Conservation (phyloP, 805 yeast genomes). For the Zygoascus biomembranicola region DNA sequence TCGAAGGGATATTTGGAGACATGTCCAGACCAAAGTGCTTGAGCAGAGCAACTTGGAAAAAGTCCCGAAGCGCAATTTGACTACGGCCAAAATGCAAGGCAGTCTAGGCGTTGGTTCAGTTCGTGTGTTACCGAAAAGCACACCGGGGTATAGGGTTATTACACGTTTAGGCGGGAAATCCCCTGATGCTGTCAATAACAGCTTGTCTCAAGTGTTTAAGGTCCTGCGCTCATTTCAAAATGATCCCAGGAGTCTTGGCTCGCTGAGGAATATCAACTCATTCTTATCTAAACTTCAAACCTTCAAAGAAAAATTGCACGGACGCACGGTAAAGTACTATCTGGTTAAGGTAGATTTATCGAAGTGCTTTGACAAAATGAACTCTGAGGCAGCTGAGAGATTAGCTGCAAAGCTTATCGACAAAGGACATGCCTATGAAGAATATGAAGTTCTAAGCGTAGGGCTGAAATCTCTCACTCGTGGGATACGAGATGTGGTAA, state of each 20-base stretch:
- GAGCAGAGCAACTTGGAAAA: slow-evolving; percentile 29
- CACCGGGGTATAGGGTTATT: slow-evolving; percentile 35
- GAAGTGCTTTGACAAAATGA: slow-evolving; percentile 66
- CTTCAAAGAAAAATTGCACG: background rate
- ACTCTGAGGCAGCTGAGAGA: slow-evolving; percentile 12
- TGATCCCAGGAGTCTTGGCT: background rate
- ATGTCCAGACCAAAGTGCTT: slow-evolving; percentile 36
- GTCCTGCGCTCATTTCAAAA: slow-evolving; percentile 13
- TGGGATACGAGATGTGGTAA: background rate
- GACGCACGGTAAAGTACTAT: slow-evolving; percentile 18
- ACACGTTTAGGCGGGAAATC: slow-evolving; percentile 5
- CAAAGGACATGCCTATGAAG: background rate
- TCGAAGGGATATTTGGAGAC: slow-evolving; percentile 52
- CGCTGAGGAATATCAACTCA: background rate
- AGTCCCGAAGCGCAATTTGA: slow-evolving; percentile 8
- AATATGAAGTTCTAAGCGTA: background rate
- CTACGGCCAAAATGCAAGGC: slow-evolving; percentile 10
- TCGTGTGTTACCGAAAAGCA: slow-evolving; percentile 43
- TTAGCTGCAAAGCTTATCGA: slow-evolving; percentile 11
- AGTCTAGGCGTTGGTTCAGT: background rate
- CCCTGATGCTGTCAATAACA: slow-evolving; percentile 14
- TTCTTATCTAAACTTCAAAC: background rate
- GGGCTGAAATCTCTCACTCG: background rate
- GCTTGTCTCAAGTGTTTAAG: slow-evolving; percentile 20
- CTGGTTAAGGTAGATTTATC: slow-evolving; percentile 67